Base-by-base conservation (phyloP, 495 filamentous ascomycete species). In the Coniosporium apollinis region DNA sequence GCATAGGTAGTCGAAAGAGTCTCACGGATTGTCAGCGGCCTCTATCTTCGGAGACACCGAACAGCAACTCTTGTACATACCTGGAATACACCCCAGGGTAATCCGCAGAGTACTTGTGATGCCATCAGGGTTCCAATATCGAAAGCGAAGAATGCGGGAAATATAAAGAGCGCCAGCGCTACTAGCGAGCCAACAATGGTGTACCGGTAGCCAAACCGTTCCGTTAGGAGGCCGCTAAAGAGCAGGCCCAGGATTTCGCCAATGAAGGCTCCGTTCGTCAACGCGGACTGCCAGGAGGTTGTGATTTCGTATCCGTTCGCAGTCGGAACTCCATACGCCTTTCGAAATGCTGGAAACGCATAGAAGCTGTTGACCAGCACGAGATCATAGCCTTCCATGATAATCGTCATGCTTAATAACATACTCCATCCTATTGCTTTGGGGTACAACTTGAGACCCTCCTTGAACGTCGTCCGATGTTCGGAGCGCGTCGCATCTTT, bases 131-230 rank as follows among this genome's bases (percentile, higher is more conserved):
- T 60, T 39, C 75, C 62, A n/a, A 83, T 68, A 43, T 67, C 75
- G 33, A 74, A 66, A 3, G 78, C 79, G 2, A 76, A 82, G 60
- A 84, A 84, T 55, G 81, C 79, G 51, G 84, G 74, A 3, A 74
- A 58, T 10, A 71, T 81, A 61, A 79, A 80, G 3, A 64, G 72
- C 13, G 60, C 67, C 40, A 84, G 57, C 8, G 76, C 51, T 8
- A 69, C 46, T 26, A 84, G 61, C 43, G 72, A 81, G n/a, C 57
- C 63, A 46, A 83, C 76, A 36, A 83, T 69, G 3, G 78, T 83
- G 6, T 31, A 8, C 7, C 67, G 59, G 44, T 83, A 84, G 22
- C 80, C 80, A 43, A 80, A 80, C 1, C 68, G 63, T 44, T 86
- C 80, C 14, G 77, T 79, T 14, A 79, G 69, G 57, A 59, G 77